These are phyloP conservation scores for Aciculoconidium aculeatum DNA, from an alignment of 805 yeast species.

Conservation along the genomic window DNA sequence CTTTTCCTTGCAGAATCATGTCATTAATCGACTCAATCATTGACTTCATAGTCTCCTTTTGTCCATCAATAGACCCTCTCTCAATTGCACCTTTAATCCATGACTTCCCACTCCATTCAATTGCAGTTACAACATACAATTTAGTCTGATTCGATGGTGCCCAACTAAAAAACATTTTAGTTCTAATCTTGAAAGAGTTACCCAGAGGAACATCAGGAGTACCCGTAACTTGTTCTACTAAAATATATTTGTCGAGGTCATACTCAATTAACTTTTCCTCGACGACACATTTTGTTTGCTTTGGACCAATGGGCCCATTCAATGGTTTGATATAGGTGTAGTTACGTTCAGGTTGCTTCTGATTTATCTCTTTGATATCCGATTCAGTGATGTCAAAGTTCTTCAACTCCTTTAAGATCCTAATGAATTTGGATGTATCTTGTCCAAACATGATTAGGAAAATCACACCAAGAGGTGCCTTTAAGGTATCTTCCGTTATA, in stretches of 20 bases:
- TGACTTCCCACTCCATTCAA: constrained; percentile 86
- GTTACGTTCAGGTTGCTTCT: constrained; percentile 39
- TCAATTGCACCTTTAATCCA: constrained; percentile 92
- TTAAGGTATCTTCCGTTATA: constrained; percentile 46
- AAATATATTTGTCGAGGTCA: constrained; percentile 49
- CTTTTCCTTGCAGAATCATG: constrained; percentile 20
- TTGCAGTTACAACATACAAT: constrained; percentile 60
- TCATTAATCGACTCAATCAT: constrained; percentile 44
- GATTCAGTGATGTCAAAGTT: constrained; percentile 19
- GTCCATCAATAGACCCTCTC: constrained; percentile 78
- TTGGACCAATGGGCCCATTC: constrained; percentile 85
- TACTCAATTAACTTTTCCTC: constrained; percentile 45
- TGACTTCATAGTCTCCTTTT: constrained; percentile 51
- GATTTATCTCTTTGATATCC: constrained; percentile 27
- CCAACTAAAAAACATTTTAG: constrained; percentile 75
- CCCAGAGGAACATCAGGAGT: constrained; percentile 98
- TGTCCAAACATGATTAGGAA: constrained; percentile 68
- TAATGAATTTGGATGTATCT: constrained; percentile 35
- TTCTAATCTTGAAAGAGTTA: constrained; percentile 65
- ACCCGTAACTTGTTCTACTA: constrained; percentile 54
- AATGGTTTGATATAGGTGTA: constrained; percentile 72
- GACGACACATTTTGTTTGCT: constrained; percentile 72
- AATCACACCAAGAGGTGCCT: constrained; percentile 75
- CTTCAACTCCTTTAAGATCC: constrained; percentile 27
- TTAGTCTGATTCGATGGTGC: constrained; percentile 54